Conservation (phyloP, 2,329 filamentous ascomycete species). For the Alternaria metachromatica region DNA sequence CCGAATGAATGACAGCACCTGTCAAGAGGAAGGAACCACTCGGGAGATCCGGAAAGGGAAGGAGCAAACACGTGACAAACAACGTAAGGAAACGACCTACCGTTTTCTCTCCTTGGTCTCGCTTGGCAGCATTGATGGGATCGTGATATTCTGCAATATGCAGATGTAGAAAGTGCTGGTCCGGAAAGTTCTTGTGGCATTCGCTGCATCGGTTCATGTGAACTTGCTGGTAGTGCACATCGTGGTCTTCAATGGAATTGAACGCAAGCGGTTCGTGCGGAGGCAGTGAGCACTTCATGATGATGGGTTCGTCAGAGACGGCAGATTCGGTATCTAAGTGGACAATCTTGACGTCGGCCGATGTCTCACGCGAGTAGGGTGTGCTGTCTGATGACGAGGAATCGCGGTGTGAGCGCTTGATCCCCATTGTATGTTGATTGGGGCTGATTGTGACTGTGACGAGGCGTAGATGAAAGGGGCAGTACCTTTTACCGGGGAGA, state of each 20-base stretch:
- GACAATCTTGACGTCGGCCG: conserved; percentile 51
- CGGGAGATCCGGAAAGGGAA: background rate
- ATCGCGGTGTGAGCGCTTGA: conserved; percentile 65
- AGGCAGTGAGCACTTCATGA: conserved; percentile 82
- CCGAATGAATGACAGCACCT: background rate
- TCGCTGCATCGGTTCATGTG: conserved; percentile 86
- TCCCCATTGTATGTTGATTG: conserved; percentile 53
- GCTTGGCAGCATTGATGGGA: conserved; percentile 72
- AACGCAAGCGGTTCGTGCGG: conserved; percentile 80
- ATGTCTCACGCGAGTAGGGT: conserved; percentile 37
- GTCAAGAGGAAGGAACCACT: background rate
- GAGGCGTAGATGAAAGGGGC: conserved; percentile 25
- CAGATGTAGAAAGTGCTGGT: conserved; percentile 76
- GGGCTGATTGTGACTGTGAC: conserved; percentile 15
- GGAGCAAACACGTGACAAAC: background rate
- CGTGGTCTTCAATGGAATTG: conserved; percentile 78
- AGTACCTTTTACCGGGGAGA: conserved; percentile 34
- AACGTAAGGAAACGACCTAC: conserved; percentile 58
- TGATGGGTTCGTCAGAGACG: conserved; percentile 41
- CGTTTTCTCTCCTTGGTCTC: conserved; percentile 84
- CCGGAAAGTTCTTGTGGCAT: conserved; percentile 88
- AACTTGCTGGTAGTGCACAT: conserved; percentile 80
- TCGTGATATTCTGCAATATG: conserved; percentile 95
- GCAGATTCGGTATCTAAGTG: conserved; percentile 61
- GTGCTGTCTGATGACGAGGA: conserved; percentile 52